Evolutionary conservation across 2,329 filamentous ascomycete species (phyloP).

Genomic region (Exophiala calicioides): DNA sequence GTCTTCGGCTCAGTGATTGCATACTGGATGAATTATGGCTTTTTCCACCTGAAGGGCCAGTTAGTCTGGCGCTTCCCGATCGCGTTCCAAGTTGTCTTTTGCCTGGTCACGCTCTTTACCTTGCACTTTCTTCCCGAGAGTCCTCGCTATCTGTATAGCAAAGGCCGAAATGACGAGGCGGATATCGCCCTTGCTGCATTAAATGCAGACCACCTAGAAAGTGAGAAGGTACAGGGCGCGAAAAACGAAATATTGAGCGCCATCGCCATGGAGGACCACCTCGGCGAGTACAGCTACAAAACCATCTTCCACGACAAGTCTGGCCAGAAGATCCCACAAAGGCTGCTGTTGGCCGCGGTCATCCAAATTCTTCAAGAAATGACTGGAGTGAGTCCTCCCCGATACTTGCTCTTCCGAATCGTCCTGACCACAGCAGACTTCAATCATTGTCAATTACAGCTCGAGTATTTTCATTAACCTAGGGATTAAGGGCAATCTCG

Average conservation of each 20-base stretch:
- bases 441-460: conserved; percentile 15
- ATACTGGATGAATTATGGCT: conserved; percentile 56
- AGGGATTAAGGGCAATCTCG: conserved; percentile 4
- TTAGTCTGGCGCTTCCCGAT: conserved; percentile 51
- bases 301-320: conserved; percentile 4
- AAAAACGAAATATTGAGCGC: conserved; percentile 5
- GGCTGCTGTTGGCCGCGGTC: conserved; percentile 3
- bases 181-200: conserved; percentile 51
- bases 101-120: conserved; percentile 47
- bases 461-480: conserved; percentile 10
- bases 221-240: conserved; percentile 4
- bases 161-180: conserved; percentile 39
- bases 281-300: conserved; percentile 7
- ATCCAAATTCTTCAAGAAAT: conserved; percentile 15
- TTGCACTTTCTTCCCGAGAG: conserved; percentile 52
- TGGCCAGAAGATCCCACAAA: conserved; percentile 7
- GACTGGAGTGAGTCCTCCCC: conserved; percentile 5
- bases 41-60: conserved; percentile 47
- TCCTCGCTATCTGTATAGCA: conserved; percentile 30
- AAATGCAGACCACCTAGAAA: conserved; percentile 51
- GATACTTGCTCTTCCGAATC: no score
- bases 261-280: conserved; percentile 9
- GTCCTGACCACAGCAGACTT: neutral
- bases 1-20: conserved; percentile 52
- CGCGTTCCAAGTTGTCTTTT: conserved; percentile 54